Evolutionary conservation across 495 filamentous ascomycete genomes (phyloP).

Genomic region (Hapsidospora chrysogenum): DNA sequence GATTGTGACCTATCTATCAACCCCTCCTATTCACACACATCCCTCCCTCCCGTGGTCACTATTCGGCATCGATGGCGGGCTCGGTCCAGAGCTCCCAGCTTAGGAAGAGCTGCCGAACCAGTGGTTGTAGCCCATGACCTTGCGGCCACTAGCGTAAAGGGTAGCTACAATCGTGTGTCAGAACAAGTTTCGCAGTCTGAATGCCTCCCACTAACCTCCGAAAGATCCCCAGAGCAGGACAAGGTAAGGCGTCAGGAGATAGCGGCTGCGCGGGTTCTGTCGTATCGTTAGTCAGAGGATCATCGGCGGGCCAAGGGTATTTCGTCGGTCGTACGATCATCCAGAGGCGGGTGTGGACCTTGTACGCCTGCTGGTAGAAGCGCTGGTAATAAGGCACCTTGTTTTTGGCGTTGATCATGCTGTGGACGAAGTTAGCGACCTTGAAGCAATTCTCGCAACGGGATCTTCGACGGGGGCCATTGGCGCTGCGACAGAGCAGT

Average conservation of each 20-base stretch:
- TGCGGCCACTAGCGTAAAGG: constrained; percentile 40
- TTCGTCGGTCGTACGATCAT: constrained; percentile 49
- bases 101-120: constrained; percentile 70
- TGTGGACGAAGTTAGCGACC: constrained; percentile 22
- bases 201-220: constrained; percentile 16
- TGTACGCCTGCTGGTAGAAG: constrained; percentile 66
- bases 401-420: constrained; percentile 69
- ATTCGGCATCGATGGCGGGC: no score
- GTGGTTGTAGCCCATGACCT: constrained; percentile 66
- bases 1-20: no score
- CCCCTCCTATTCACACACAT: no score
- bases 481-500: background rate
- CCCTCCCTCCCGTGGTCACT: no score
- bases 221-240: constrained; percentile 46
- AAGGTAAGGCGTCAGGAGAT: constrained; percentile 60
- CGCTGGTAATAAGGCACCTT: constrained; percentile 72
- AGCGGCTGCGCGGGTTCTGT: constrained; percentile 45
- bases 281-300: background rate
- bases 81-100: no score
- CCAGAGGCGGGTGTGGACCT: constrained; percentile 57
- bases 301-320: background rate
- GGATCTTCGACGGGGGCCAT: background rate
- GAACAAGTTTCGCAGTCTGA: background rate
- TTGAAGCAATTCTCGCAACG: no score
- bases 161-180: constrained; percentile 26